Conservation (phyloP, 305 asterid species). For the Solanum hybrid region DNA sequence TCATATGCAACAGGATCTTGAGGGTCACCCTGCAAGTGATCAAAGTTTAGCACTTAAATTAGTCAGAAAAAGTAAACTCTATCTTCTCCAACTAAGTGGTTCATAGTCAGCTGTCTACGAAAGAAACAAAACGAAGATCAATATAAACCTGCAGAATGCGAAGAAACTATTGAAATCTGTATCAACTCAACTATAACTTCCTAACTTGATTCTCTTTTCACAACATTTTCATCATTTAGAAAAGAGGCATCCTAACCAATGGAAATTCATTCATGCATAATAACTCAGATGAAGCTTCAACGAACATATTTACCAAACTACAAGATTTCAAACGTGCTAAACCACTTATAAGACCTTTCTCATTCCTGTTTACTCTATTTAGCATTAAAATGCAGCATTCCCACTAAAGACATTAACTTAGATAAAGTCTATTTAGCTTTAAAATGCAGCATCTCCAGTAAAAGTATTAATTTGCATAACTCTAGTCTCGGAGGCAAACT, state of each 20-base stretch:
- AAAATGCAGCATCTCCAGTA: not conserved
- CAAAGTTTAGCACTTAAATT: constrained; percentile 7
- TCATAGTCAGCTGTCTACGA: not conserved
- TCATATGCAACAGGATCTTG: constrained; percentile 88
- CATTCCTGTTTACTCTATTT: not conserved
- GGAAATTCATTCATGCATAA: not conserved
- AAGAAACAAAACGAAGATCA: not conserved
- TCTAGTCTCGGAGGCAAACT: not conserved
- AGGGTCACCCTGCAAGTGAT: constrained; percentile 59
- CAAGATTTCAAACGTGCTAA: not conserved
- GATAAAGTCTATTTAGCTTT: not conserved
- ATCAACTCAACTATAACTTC: not conserved
- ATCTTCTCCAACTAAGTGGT: not conserved
- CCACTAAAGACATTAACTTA: not conserved
- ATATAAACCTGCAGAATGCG: not conserved
- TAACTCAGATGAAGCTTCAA: not conserved
- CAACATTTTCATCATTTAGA: not conserved
- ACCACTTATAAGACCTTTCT: not conserved
- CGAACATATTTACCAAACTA: not conserved
- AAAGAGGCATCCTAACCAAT: not conserved
- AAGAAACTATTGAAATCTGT: not conserved
- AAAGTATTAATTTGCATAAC: not conserved
- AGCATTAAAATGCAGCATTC: not conserved
- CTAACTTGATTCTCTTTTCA: not conserved
- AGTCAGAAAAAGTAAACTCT: not conserved